Percentiles rank a stretch among this genome's conserved stretches.
Evolutionary conservation across 805 yeast species (phyloP).

Genomic region (Ogataea wickerhamii): DNA sequence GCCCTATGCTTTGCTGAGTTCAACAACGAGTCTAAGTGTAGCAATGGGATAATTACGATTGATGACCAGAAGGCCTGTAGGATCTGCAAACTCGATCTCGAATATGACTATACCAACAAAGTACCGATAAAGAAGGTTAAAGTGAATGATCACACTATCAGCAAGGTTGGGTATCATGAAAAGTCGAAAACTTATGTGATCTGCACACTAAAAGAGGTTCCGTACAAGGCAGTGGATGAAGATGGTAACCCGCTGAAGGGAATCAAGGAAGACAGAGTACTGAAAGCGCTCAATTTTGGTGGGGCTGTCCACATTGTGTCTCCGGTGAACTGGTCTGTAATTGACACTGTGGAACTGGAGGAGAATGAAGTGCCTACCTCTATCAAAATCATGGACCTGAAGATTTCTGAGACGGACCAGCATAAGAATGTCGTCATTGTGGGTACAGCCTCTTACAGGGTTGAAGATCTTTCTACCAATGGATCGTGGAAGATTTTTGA

Average conservation of each 20-base stretch:
- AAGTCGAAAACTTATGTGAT: conserved; percentile 57
- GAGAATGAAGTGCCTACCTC: conserved; percentile 65
- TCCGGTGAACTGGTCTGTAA: conserved; percentile 71
- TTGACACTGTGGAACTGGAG: conserved; percentile 63
- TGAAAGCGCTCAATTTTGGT: conserved; percentile 53
- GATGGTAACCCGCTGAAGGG: conserved; percentile 67
- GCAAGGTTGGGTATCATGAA: conserved; percentile 67
- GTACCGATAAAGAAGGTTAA: conserved; percentile 53
- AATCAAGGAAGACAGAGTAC: conserved; percentile 37
- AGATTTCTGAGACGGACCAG: conserved; percentile 24
- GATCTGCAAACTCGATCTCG: conserved; percentile 44
- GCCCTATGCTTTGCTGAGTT: conserved; percentile 64
- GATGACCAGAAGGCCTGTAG: conserved; percentile 70
- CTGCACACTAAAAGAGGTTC: conserved; percentile 55
- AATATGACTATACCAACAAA: conserved; percentile 52
- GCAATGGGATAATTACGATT: conserved; percentile 62
- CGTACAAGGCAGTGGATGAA: conserved; percentile 68
- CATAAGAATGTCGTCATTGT: conserved; percentile 65
- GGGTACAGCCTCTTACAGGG: conserved; percentile 74
- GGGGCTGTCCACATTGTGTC: conserved; percentile 65
- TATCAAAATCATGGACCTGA: conserved; percentile 51
- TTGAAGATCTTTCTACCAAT: conserved; percentile 76
- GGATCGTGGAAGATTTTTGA: conserved; percentile 78
- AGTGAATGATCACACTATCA: conserved; percentile 56
- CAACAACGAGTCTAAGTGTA: conserved; percentile 30